Percentiles rank a stretch among this genome's conserved stretches.
phyloP scores from a whole-genome alignment of 1,284 basidiomycete species.

The Kwoniella shivajii region DNA sequence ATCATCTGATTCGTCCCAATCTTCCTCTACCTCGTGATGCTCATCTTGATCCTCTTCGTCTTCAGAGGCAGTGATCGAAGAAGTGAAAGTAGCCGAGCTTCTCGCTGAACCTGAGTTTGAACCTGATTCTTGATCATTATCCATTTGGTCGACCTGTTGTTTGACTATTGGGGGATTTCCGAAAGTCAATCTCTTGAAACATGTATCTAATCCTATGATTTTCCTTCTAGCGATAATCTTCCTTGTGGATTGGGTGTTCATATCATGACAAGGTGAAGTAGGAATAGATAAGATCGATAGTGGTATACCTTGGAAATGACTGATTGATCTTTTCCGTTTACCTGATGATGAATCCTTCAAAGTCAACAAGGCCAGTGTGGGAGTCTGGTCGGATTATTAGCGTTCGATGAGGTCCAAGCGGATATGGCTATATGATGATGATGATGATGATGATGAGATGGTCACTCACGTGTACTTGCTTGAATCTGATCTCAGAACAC shows the following conservation, averaged over 20 bases:
- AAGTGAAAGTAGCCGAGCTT: conserved; percentile 4
- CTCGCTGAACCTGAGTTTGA: neutral
- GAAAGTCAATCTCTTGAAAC: neutral
- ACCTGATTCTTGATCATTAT: neutral
- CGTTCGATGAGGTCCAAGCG: no score
- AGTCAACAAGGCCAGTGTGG: no score
- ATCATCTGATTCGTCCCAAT: conserved; percentile 6
- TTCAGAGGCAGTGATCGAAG: neutral
- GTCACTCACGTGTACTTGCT: no score
- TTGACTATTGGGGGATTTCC: neutral
- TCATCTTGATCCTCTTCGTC: conserved; percentile 4
- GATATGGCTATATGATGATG: no score
- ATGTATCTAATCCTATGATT: conserved; percentile 5
- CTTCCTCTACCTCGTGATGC: neutral
- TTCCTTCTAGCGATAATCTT: conserved; percentile 1
- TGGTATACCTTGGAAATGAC: conserved; percentile 1
- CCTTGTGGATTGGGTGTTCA: neutral
- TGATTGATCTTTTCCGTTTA: neutral
- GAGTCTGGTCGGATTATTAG: no score
- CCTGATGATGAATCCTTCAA: no score
- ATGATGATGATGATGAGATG: no score
- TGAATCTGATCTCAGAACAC: no score
- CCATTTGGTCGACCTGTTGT: neutral
- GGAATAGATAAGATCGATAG: neutral
- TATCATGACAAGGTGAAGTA: neutral